Conservation (phyloP, 2,329 filamentous ascomycete genomes). For the Lasiodiplodia hormozganensis region DNA sequence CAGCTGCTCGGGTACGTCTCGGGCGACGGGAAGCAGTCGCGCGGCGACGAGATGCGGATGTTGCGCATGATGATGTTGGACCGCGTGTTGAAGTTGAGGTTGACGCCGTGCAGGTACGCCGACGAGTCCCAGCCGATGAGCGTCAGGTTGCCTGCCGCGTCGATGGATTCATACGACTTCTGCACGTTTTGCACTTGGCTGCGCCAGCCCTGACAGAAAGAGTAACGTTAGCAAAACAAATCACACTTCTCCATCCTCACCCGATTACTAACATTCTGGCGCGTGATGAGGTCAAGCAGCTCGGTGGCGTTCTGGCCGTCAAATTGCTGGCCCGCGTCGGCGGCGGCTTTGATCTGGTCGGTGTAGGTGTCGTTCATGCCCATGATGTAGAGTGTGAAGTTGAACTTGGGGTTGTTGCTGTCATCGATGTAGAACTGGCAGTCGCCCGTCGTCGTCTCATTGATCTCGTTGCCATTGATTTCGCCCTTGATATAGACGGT, state of each 20-base stretch:
- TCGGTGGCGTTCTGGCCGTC: constrained; percentile 20
- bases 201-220: constrained; percentile 11
- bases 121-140: constrained; percentile 16
- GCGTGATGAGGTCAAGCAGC: constrained; percentile 5
- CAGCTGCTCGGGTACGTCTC: constrained; percentile 13
- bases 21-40: constrained; percentile 24
- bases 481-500: constrained; percentile 25
- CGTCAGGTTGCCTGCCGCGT: constrained; percentile 20
- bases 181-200: constrained; percentile 16
- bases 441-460: neutral
- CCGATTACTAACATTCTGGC: constrained; percentile 3
- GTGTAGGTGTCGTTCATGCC: constrained; percentile 16
- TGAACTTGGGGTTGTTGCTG: constrained; percentile 18
- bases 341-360: neutral
- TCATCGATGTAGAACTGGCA: constrained; percentile 23
- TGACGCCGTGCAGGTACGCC: constrained; percentile 22
- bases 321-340: constrained; percentile 7
- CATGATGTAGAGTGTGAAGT: constrained; percentile 16
- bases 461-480: constrained; percentile 23
- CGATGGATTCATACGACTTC: constrained; percentile 18
- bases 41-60: constrained; percentile 21
- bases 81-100: constrained; percentile 21
- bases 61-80: constrained; percentile 27
- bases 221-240: neutral
- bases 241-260: neutral